Base-by-base conservation (phyloP, 768 basidiomycete species). In the Punctularia strigosozonata region DNA sequence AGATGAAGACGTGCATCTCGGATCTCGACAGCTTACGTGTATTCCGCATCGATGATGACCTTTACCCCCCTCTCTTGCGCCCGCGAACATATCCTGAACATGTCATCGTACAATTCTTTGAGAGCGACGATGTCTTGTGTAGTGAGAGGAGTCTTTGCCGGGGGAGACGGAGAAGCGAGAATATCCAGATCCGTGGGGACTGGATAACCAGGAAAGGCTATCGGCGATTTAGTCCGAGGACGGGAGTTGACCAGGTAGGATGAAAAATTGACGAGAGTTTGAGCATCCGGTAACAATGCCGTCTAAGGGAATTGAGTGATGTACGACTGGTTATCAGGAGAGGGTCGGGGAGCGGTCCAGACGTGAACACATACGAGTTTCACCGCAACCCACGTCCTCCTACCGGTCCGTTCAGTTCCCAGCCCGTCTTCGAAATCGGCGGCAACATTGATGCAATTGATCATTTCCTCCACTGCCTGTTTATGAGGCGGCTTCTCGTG, bases 31-130 rank as follows among this genome's bases (percentile, higher is more conserved):
- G 45, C 57, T 13, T 24, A 77, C 73, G 71, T 80, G 52, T 90
- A 75, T 53, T 95, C 91, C 0, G 91, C 89, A 51, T 94, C 90
- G 31, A 95, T 63, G 34, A 84, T 73, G 22, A 95, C 59, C 44
- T 71, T 72, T 1, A 92, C 75, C 3, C 74, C 73, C 25, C 73
- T 63, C 24, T 71, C 62, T 48, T 68, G 60, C 1, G 84, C 90
- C 35, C 58, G 69, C 8, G 60, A 45, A 48, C 85, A 87, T 39
- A 95, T 83, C 24, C 57, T 59, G 15, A 64, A 51, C 31, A 95
- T 60, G 47, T 82, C 74, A 2, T 64, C 51, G 50, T 77, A 71
- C 2, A 95, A 62, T 2, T 71, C 73, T 6, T 62, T 64, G 21
- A 94, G 65, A 19, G 71, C 67, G 3, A 50, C 53, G 17, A 89